Conservation (phyloP, 2,329 filamentous ascomycete species). For the Colletotrichum sp. region DNA sequence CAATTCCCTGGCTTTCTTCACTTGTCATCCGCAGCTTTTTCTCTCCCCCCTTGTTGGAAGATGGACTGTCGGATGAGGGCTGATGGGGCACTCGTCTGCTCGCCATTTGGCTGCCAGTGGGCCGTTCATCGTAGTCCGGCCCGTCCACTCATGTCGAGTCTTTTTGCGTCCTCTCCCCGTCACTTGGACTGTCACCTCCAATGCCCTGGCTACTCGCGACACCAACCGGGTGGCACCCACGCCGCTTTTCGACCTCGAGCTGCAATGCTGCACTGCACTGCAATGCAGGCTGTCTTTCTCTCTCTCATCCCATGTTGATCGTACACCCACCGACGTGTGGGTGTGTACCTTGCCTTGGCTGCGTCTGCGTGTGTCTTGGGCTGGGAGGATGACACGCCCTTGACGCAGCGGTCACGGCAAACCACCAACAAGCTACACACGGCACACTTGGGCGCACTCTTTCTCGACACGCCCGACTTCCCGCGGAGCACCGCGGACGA, state of each 20-base stretch:
- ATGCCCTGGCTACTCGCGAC: background rate
- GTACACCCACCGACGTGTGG: background rate
- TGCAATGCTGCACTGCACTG: constrained; percentile 2
- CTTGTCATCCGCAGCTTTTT: background rate
- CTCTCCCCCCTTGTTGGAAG: background rate
- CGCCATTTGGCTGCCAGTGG: background rate
- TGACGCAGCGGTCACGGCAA: constrained; percentile 6
- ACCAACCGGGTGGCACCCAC: constrained; percentile 19
- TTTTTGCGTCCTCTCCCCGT: background rate
- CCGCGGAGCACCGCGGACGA: background rate
- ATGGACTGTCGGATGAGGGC: constrained; percentile 13
- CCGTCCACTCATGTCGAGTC: background rate
- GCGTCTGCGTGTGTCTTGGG: background rate
- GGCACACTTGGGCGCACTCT: background rate
- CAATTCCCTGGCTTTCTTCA: background rate
- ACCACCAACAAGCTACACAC: background rate
- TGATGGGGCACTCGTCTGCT: background rate
- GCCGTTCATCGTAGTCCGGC: background rate
- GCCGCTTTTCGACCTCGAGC: background rate
- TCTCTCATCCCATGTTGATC: constrained; percentile 4
- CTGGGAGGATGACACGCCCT: constrained; percentile 18
- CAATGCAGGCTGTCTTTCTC: background rate
- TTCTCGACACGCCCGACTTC: background rate
- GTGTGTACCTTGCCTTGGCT: background rate
- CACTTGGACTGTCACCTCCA: background rate